Evolutionary conservation across 495 filamentous ascomycete genomes (phyloP).

Genomic region (Amphirosellinia nigrospora): DNA sequence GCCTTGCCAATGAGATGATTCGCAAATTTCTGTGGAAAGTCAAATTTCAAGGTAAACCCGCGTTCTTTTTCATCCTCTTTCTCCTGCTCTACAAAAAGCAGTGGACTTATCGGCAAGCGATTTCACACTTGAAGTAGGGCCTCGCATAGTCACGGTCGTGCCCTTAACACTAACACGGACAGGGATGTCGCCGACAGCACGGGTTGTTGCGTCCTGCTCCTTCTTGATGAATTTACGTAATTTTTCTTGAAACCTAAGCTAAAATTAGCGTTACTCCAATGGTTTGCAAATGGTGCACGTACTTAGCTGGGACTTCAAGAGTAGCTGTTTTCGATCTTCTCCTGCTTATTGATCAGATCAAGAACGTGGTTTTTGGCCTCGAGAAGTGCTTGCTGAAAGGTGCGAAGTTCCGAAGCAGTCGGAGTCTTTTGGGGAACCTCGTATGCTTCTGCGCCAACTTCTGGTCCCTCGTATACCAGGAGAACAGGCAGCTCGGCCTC

Average conservation of each 20-base stretch:
- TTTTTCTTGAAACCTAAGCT: constrained; percentile 67
- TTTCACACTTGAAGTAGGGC: constrained; percentile 73
- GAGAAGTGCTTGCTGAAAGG: constrained; percentile 71
- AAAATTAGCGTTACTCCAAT: constrained; percentile 23
- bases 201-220: constrained; percentile 66
- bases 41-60: constrained; percentile 81
- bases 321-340: constrained; percentile 66
- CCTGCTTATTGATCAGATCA: constrained; percentile 71
- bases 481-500: constrained; percentile 68
- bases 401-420: constrained; percentile 62
- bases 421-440: constrained; percentile 68
- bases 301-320: constrained; percentile 77
- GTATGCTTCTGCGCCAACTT: constrained; percentile 61
- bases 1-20: constrained; percentile 91
- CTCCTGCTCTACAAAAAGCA: constrained; percentile 83
- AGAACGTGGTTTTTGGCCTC: constrained; percentile 76
- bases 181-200: constrained; percentile 70
- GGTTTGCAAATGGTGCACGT: constrained; percentile 25
- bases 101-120: constrained; percentile 71
- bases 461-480: constrained; percentile 81
- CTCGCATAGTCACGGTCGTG: constrained; percentile 71
- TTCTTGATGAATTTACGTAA: constrained; percentile 75
- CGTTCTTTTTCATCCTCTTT: constrained; percentile 88
- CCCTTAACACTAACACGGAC: constrained; percentile 67
- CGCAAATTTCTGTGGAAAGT: constrained; percentile 92